Conservation (phyloP, 2,329 filamentous ascomycete species). For the Parastagonospora nodorum region DNA sequence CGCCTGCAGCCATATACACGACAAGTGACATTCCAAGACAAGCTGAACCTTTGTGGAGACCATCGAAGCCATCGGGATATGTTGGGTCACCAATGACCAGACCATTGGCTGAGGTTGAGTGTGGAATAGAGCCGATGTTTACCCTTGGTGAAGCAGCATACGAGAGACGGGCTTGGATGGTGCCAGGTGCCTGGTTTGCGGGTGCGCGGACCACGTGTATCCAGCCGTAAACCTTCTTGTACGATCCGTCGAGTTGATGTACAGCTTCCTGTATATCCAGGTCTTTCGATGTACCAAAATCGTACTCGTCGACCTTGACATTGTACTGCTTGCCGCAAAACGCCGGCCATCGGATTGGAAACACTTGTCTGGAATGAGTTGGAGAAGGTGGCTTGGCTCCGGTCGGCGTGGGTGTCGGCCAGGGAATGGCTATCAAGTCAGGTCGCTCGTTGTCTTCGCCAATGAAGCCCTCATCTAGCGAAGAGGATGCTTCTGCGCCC, state of each 20-base stretch:
- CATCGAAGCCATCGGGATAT: slow-evolving; percentile 30
- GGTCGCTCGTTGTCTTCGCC: slow-evolving; percentile 17
- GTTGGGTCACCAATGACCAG: slow-evolving; percentile 35
- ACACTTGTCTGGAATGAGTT: slow-evolving; percentile 23
- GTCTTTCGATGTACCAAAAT: slow-evolving; percentile 28
- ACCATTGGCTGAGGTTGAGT: slow-evolving; percentile 24
- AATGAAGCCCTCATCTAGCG: slow-evolving; percentile 17
- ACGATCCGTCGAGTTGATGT: slow-evolving; percentile 37
- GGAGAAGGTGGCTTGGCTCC: slow-evolving; percentile 16
- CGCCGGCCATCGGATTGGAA: slow-evolving; percentile 44
- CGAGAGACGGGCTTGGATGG: slow-evolving; percentile 42
- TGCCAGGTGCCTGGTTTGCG: slow-evolving; percentile 39
- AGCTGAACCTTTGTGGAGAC: slow-evolving; percentile 26
- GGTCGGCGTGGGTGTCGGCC: slow-evolving; percentile 19
- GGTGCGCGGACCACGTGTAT: slow-evolving; percentile 45
- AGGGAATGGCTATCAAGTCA: slow-evolving; percentile 14
- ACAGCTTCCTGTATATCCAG: slow-evolving; percentile 37
- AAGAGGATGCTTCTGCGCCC: slow-evolving; percentile 3
- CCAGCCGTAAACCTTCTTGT: slow-evolving; percentile 45
- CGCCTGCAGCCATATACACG: slow-evolving; percentile 43
- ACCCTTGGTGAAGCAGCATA: slow-evolving; percentile 46
- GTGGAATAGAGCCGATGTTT: slow-evolving; percentile 36
- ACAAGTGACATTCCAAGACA: slow-evolving; percentile 47
- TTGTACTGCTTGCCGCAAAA: slow-evolving; percentile 42
- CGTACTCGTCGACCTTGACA: slow-evolving; percentile 35